These are phyloP conservation scores for Lachancea nothofagi DNA, from an alignment of 805 yeast genomes.

Conservation along the genomic window DNA sequence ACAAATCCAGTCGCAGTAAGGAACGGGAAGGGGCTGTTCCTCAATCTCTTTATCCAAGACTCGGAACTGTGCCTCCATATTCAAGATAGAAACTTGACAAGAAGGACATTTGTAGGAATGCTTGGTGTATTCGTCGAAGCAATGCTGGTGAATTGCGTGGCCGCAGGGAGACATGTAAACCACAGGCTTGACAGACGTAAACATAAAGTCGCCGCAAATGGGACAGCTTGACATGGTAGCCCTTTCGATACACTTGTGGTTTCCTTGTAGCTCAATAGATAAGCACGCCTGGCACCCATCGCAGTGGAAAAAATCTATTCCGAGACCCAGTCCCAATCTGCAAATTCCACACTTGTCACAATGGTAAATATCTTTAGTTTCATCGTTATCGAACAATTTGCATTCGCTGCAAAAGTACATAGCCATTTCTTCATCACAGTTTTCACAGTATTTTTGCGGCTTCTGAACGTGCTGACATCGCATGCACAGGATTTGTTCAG, in stretches of 20 bases:
- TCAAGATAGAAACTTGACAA: constrained; percentile 76
- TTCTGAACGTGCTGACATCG: constrained; percentile 67
- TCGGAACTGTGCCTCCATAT: constrained; percentile 85
- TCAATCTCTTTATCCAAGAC: constrained; percentile 78
- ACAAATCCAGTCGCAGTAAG: constrained; percentile 70
- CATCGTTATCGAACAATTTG: constrained; percentile 78
- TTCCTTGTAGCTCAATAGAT: constrained; percentile 67
- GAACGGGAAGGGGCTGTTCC: constrained; percentile 73
- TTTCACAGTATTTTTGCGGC: constrained; percentile 62
- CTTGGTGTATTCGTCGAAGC: constrained; percentile 76
- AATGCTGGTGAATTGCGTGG: constrained; percentile 83
- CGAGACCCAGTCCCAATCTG: constrained; percentile 80
- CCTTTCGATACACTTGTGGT: constrained; percentile 79
- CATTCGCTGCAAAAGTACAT: constrained; percentile 74
- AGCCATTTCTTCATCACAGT: constrained; percentile 65
- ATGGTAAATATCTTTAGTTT: constrained; percentile 76
- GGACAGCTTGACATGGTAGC: constrained; percentile 91
- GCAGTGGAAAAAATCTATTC: constrained; percentile 88
- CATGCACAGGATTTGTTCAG: constrained; percentile 76
- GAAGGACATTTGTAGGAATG: constrained; percentile 88
- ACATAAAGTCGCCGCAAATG: constrained; percentile 86
- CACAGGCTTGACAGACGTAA: constrained; percentile 73
- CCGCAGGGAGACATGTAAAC: constrained; percentile 89
- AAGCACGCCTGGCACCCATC: constrained; percentile 84
- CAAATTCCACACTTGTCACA: constrained; percentile 93